Evolutionary conservation across 2,329 filamentous ascomycete genomes (phyloP).

Genomic region (Graphium sp.): DNA sequence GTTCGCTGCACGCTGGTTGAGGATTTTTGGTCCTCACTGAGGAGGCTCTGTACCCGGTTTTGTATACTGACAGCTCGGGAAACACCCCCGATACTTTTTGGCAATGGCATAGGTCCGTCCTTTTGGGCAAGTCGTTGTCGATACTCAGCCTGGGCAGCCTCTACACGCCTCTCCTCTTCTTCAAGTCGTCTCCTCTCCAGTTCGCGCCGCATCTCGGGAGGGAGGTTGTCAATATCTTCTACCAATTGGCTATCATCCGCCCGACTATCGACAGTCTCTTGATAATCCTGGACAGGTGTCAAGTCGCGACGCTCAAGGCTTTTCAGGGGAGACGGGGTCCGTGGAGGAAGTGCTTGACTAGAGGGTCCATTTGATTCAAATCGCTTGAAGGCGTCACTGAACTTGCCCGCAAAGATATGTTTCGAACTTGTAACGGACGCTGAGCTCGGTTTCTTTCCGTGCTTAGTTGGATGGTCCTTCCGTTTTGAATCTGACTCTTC

Average conservation of each 20-base stretch:
- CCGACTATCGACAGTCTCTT: conserved; percentile 37
- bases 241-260: conserved; percentile 49
- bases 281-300: conserved; percentile 61
- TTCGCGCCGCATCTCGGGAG: conserved; percentile 80
- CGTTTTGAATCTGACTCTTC: conserved; percentile 46
- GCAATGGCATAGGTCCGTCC: conserved; percentile 24
- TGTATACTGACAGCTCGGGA: conserved; percentile 73
- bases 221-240: conserved; percentile 49
- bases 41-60: conserved; percentile 70
- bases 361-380: conserved; percentile 45
- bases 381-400: conserved; percentile 83
- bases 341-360: conserved; percentile 12
- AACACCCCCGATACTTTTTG: conserved; percentile 38
- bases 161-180: conserved; percentile 81
- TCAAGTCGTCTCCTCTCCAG: conserved; percentile 66
- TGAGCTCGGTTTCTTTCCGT: conserved; percentile 58
- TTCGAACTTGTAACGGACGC: conserved; percentile 59
- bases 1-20: conserved; percentile 44
- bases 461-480: conserved; percentile 35
- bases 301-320: conserved; percentile 31
- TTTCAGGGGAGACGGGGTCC: conserved; percentile 31
- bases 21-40: conserved; percentile 59
- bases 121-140: conserved; percentile 51
- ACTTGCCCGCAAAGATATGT: conserved; percentile 70
- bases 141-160: conserved; percentile 78